These are phyloP conservation scores for Biscogniauxia marginata DNA, from an alignment of 2,329 filamentous ascomycete species.

Conservation along the genomic window DNA sequence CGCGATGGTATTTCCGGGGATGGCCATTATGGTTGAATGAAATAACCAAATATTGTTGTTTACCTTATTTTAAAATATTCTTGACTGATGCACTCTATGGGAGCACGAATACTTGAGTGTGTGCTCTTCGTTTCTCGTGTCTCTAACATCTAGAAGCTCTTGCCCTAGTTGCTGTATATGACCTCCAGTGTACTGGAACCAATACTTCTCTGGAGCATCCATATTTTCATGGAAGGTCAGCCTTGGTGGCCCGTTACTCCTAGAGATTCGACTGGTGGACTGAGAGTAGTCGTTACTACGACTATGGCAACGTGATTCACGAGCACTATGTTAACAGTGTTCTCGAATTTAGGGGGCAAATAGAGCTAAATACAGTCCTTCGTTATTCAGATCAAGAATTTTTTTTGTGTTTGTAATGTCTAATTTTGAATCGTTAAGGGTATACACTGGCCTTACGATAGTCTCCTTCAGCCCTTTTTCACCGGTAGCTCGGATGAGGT, in stretches of 20 bases:
- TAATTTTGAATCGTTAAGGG: neutral
- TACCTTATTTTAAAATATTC: too few relatives aligned
- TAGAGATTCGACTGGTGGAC: neutral
- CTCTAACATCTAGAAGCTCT: neutral
- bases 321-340: neutral
- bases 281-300: neutral
- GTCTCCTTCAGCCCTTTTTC: neutral
- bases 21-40: neutral
- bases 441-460: neutral
- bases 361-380: neutral
- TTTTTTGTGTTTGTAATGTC: neutral
- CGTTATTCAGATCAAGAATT: neutral
- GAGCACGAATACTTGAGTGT: too few relatives aligned
- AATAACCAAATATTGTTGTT: too few relatives aligned
- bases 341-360: neutral
- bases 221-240: neutral
- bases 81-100: too few relatives aligned
- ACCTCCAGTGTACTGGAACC: neutral
- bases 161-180: neutral
- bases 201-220: neutral
- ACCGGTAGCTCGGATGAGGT: neutral
- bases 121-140: neutral
- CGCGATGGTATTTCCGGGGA: neutral
- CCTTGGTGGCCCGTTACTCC: neutral
- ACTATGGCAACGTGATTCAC: neutral